Conservation (phyloP, 148 eudicot species). For the Rhododendron ferrugineum region DNA sequence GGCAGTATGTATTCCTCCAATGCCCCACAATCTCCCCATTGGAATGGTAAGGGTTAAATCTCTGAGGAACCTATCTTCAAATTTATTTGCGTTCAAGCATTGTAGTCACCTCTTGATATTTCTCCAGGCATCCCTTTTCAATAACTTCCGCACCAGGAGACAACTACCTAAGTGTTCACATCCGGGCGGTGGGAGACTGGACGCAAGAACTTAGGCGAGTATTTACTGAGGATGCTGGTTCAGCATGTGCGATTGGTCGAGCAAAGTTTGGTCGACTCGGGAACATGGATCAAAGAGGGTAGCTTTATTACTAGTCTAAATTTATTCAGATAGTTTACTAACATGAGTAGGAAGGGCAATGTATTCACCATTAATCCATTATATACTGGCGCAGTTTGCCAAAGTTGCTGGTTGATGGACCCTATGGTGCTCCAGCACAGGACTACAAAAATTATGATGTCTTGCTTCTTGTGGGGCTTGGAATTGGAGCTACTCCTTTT, state of each 20-base stretch:
- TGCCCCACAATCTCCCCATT: conserved; percentile 87
- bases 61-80: neutral
- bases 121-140: conserved; percentile 94
- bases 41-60: conserved; percentile 59
- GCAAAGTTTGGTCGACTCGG: conserved; percentile 52
- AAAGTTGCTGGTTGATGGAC: conserved; percentile 79
- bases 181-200: conserved; percentile 90
- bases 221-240: conserved; percentile 49
- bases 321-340: neutral
- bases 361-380: neutral
- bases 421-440: conserved; percentile 97
- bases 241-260: conserved; percentile 64
- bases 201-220: conserved; percentile 72
- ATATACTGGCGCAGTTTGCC: conserved; percentile 52
- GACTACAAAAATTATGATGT: conserved; percentile 90
- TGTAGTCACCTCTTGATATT: conserved; percentile 9
- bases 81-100: conserved; percentile 1
- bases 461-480: conserved; percentile 88
- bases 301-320: conserved; percentile 9
- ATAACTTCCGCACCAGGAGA: conserved; percentile 97
- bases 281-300: conserved; percentile 56
- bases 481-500: conserved; percentile 98
- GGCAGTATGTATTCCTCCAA: conserved; percentile 81
- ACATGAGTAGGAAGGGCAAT: neutral
- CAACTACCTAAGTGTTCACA: conserved; percentile 76